A percentile compares a stretch with the other conserved stretches of the same genome.
These are phyloP conservation scores for Termitomyces sp. DNA, from an alignment of 768 basidiomycete genomes.

Conservation along the genomic window DNA sequence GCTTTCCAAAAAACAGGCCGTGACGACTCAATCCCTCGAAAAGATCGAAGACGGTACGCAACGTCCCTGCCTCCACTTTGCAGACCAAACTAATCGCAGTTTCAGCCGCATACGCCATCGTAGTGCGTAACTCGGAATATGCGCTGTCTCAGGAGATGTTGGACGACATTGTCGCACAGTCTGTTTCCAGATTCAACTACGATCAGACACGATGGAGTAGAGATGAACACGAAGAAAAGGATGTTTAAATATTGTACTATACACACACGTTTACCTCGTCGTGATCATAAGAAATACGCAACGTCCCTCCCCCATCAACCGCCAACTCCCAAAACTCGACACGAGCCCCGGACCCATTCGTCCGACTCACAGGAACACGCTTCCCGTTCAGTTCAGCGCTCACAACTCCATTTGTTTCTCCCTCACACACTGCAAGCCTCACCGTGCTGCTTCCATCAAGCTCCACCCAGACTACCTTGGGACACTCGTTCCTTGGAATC, in stretches of 20 bases:
- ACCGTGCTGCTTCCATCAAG: constrained; percentile 8
- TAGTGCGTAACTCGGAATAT: constrained; percentile 68
- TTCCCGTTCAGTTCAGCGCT: constrained; percentile 22
- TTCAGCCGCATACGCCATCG: constrained; percentile 67
- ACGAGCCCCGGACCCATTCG: constrained; percentile 4
- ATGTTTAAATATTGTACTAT: background rate
- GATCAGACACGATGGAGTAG: constrained; percentile 6
- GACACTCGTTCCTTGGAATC: background rate
- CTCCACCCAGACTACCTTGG: constrained; percentile 13
- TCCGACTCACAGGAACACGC: constrained; percentile 12
- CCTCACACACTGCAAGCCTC: constrained; percentile 12
- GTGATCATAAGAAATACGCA: constrained; percentile 17
- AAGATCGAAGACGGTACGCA: constrained; percentile 88
- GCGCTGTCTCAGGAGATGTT: constrained; percentile 62
- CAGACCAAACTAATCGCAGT: background rate
- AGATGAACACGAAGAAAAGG: constrained; percentile 18
- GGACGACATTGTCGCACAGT: constrained; percentile 59
- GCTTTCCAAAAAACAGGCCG: constrained; percentile 80
- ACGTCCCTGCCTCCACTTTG: constrained; percentile 8
- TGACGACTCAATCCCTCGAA: constrained; percentile 81
- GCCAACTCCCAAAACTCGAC: constrained; percentile 18
- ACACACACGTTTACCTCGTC: background rate
- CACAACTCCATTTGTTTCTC: constrained; percentile 6
- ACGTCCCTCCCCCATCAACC: constrained; percentile 13
- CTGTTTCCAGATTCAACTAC: constrained; percentile 27